Base-by-base conservation (phyloP, 2,329 filamentous ascomycete species). In the Huntiella abstrusa region DNA sequence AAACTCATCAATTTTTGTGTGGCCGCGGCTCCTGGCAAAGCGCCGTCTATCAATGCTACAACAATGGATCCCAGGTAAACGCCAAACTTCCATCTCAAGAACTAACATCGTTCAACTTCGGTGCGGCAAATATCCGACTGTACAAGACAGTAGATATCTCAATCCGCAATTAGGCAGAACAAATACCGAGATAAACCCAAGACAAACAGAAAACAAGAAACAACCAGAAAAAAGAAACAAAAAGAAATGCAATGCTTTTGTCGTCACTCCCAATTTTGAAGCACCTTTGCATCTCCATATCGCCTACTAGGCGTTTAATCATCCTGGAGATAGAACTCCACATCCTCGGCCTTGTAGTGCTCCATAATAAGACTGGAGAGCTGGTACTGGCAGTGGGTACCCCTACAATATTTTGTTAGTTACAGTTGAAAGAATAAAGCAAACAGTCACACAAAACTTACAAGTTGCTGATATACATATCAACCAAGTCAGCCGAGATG, bases 381-480 rank as follows among this genome's bases (percentile, higher is more conserved):
- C 56, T 83, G 81, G 46, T 79, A 78, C 48, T 75, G 75, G 13
- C 77, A 77, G 60, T 80, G 75, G 28, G 73, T 74, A 32, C 78
- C 78, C 52, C 75, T 79, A 50, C 22, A 15, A 32, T 17, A 36
- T 17, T 36, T 32, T 12, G 37, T 46, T 46, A 46, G 36, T 40
- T 17, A n/a, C 11, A 16, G 6, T 4, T 7, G n/a, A 17, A 13
- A 5, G 13, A 45, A 13, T 13, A 5, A 17, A 33, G 7, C 11
- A 40, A n/a, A 16, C 11, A 28, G 3, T 8, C 22, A 28, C 22
- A 28, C 22, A 10, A 10, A 2, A 64, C 67, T 60, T 61, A 69
- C 67, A 70, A 51, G 49, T 94, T 93, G 13, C 85, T 92, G 54
- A 93, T 84, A 59, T 91, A 91, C 32, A 83, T 71, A 60, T 85